Conservation (phyloP, 805 yeast genomes). For the Candida succiphila region DNA sequence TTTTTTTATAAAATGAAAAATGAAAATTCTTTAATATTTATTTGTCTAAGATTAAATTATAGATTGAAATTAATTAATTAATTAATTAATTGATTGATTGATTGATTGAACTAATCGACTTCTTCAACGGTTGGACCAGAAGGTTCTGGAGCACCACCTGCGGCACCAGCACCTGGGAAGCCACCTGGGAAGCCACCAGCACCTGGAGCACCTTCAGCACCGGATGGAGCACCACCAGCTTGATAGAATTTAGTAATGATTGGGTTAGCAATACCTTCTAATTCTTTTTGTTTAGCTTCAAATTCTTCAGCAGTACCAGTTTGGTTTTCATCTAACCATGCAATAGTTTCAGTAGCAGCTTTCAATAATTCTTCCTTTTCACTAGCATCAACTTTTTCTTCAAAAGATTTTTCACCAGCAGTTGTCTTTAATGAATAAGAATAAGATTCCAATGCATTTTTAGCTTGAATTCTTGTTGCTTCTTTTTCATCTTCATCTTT, state of each 20-base stretch:
- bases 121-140: conserved; percentile 75
- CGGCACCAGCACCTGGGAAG: conserved; percentile 28
- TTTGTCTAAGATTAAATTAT: no score
- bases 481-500: conserved; percentile 95
- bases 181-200: conserved; percentile 31
- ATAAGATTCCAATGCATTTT: conserved; percentile 93
- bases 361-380: conserved; percentile 51
- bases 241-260: conserved; percentile 96
- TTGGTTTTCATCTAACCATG: conserved; percentile 91
- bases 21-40: no score
- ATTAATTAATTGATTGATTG: no score
- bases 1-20: no score
- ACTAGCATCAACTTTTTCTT: conserved; percentile 55
- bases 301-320: conserved; percentile 90
- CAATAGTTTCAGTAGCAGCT: conserved; percentile 77
- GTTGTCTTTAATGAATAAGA: conserved; percentile 89
- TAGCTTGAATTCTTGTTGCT: conserved; percentile 85
- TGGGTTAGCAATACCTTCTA: conserved; percentile 92
- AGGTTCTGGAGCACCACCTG: conserved; percentile 31
- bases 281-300: conserved; percentile 89
- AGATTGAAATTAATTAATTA: no score
- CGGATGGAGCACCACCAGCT: conserved; percentile 60
- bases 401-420: conserved; percentile 61
- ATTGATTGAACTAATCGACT: conserved; percentile 55
- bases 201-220: conserved; percentile 49